phyloP scores from a whole-genome alignment of 306 rosid species.

The Pterocarpus santalinus region DNA sequence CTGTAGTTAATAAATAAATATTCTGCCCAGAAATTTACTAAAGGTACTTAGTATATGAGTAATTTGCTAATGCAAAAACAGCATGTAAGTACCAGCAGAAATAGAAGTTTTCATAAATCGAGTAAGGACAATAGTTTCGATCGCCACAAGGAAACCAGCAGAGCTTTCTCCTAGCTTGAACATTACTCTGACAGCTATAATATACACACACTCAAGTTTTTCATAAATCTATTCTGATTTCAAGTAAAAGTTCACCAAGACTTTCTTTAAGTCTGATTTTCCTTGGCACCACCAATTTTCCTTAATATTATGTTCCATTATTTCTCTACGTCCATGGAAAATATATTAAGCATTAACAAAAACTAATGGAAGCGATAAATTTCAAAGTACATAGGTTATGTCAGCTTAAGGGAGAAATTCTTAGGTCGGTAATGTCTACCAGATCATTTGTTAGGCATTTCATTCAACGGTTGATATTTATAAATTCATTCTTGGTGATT shows the following conservation, averaged over 20 bases:
- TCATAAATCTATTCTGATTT: neutral
- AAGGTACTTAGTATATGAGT: neutral
- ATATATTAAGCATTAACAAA: neutral
- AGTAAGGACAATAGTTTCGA: neutral
- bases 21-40: neutral
- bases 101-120: neutral
- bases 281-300: neutral
- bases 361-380: neutral
- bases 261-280: neutral
- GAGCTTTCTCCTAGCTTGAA: neutral
- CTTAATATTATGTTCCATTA: neutral
- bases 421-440: too few species aligned
- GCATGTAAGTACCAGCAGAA: neutral
- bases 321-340: neutral
- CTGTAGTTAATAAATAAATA: neutral
- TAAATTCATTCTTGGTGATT: neutral
- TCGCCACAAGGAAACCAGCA: neutral
- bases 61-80: neutral
- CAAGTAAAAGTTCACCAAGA: neutral
- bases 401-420: too few species aligned
- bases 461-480: too few species aligned
- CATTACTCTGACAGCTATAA: neutral
- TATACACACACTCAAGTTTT: neutral
- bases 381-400: neutral
- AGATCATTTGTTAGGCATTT: too few species aligned